Evolutionary conservation across 345 rosid species (phyloP).

Genomic region (Eucalyptus marginata): DNA sequence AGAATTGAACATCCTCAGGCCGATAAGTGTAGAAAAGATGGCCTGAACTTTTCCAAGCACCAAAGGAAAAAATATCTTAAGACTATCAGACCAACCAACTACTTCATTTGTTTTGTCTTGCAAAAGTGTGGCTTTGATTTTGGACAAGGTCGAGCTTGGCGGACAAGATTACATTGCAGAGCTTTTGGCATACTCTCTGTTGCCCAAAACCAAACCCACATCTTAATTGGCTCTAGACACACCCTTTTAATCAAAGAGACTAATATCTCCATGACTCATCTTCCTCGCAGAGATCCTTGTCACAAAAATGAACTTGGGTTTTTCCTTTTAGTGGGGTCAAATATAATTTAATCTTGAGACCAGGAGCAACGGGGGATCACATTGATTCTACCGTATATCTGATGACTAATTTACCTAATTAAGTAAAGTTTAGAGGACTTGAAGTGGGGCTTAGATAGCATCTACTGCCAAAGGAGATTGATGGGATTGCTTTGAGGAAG

Average conservation of each 20-base stretch:
- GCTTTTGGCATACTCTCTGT: not conserved
- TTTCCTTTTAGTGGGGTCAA: not conserved
- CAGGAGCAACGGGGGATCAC: not conserved
- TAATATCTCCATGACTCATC: not conserved
- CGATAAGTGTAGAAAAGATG: not conserved
- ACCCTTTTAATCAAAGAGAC: not conserved
- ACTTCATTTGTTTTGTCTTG: not conserved
- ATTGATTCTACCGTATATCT: not conserved
- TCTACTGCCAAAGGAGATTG: not conserved
- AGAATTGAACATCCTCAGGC: not conserved
- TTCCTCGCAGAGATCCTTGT: accelerated
- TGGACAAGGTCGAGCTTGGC: not conserved
- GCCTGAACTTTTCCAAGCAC: not conserved
- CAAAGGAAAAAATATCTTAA: not conserved
- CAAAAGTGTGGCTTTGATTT: not conserved
- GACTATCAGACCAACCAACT: not conserved
- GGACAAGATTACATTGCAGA: not conserved
- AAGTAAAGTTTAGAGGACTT: not conserved
- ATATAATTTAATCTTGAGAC: not conserved
- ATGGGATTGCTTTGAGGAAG: not conserved
- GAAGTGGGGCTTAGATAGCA: not conserved
- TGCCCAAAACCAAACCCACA: not conserved
- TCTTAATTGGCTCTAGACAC: not conserved
- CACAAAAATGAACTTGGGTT: not conserved
- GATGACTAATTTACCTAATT: not conserved